Base-by-base conservation (phyloP, 805 yeast genomes). In the Nakazawaea peltata region DNA sequence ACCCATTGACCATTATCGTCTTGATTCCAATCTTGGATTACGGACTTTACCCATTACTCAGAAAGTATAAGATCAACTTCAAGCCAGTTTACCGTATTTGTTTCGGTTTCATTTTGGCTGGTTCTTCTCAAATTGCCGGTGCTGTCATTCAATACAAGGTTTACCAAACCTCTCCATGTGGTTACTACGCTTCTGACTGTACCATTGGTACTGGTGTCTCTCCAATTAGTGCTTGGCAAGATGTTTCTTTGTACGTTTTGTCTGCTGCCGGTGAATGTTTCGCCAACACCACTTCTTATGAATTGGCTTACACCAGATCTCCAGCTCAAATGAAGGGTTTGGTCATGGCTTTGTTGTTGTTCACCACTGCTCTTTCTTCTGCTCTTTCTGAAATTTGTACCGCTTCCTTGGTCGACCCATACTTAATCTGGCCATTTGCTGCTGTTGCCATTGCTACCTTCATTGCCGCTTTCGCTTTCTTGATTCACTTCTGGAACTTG, bases 1-100 rank as follows among this genome's bases (percentile, higher is more conserved):
- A 72, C 45, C 75, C 74, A 30, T 58, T 71, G 40, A 64, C 76
- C 13, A 72, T 71, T 45, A 68, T 71, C 41, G 57, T 71, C 32
- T 54, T 67, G 40, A 62, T 71, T 39, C 78, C 77, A 41, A 55
- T 71, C 32, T 57, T 71, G 46, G 74, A 72, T 46, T 54, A 62
- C 41, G 34, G 52, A 15, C 26, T 72, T n/a, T 71, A 71, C 44
- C 77, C 78, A 41, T 24, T 53, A 3, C 50, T 71, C 33, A 60
- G 74, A 50, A 65, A 52, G 47, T 40, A 46, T 34, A 54, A 55
- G 21, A 62, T 71, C 44, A 57, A 67, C 27, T 57, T 67, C 54
- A 60, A 54, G 23, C 67, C 74, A 6, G 66, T 62, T 18, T 53
- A 56, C 41, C 64, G 70, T 48, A 67, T 71, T 38, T 49, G 61